These are phyloP conservation scores for Trichoderma aggressivum DNA, from an alignment of 2,329 filamentous ascomycete genomes.

Conservation along the genomic window DNA sequence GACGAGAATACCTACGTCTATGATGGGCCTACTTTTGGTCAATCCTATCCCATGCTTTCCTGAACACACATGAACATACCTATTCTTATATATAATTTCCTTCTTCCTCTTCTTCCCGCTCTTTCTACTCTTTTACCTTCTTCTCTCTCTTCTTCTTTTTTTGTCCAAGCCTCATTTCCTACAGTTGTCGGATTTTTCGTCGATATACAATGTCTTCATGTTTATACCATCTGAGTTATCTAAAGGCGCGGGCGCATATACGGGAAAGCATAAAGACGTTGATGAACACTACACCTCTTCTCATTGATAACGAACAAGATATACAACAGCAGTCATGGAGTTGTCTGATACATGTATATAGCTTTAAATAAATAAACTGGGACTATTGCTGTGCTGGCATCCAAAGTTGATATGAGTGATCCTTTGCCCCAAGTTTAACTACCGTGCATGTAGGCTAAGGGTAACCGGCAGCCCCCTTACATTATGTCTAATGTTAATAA, in stretches of 20 bases:
- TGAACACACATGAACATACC: neutral
- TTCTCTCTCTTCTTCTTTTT: neutral
- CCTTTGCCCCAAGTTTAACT: neutral
- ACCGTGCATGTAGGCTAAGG: neutral
- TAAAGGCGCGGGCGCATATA: neutral
- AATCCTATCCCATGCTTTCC: neutral
- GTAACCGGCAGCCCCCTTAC: neutral
- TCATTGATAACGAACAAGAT: neutral
- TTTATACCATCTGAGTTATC: neutral
- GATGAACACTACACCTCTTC: neutral
- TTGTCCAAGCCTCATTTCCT: neutral
- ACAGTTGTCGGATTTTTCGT: neutral
- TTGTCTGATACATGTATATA: neutral
- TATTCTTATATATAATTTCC: neutral
- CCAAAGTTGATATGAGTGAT: neutral
- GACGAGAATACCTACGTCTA: slow-evolving; percentile 32
- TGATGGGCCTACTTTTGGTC: neutral
- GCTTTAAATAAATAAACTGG: neutral
- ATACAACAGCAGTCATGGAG: neutral
- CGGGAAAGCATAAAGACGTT: neutral
- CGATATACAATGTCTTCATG: neutral
- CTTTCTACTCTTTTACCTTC: neutral
- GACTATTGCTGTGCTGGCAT: neutral
- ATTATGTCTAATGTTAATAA: neutral
- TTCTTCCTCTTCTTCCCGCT: neutral